These are phyloP conservation scores for Vitis rupestris DNA, from an alignment of 164 flowering plant genomes.

Conservation along the genomic window DNA sequence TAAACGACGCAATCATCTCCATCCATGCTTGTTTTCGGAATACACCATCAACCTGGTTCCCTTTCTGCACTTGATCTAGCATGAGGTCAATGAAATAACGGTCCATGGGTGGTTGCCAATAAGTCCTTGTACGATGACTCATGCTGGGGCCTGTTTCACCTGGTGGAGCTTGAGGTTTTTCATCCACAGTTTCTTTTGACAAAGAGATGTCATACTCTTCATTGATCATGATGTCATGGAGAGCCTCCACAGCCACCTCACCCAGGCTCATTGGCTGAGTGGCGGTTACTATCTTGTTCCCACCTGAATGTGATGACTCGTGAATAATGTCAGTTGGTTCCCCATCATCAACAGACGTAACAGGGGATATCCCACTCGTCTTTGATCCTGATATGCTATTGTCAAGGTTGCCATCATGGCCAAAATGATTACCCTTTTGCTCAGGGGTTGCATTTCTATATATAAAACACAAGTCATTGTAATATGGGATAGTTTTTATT, in stretches of 20 bases:
- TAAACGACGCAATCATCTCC: conserved; percentile 47
- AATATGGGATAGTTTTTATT: conserved; percentile 50
- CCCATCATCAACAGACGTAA: conserved; percentile 7
- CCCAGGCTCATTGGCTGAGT: conserved; percentile 1
- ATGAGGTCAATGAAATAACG: conserved; percentile 59
- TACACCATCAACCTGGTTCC: conserved; percentile 49
- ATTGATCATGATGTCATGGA: conserved; percentile 29
- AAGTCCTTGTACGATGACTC: conserved; percentile 43
- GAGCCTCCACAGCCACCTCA: conserved; percentile 14
- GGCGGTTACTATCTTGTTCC: not conserved
- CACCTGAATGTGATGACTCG: conserved; percentile 8
- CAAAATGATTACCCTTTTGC: conserved; percentile 11
- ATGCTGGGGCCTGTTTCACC: not conserved
- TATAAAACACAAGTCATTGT: conserved; percentile 41
- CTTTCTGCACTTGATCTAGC: conserved; percentile 56
- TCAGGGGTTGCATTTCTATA: conserved; percentile 24
- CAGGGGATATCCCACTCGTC: conserved; percentile 4
- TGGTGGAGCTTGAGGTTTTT: conserved; percentile 5
- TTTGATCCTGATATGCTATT: not conserved
- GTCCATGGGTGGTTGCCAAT: conserved; percentile 69
- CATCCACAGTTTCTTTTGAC: conserved; percentile 16
- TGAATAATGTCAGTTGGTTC: conserved; percentile 14
- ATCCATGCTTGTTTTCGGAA: conserved; percentile 57
- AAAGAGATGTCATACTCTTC: conserved; percentile 27
- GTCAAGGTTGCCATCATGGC: not conserved